Evolutionary conservation across 106 monocot genomes (phyloP).

Genomic region (Phalaenopsis equestris): DNA sequence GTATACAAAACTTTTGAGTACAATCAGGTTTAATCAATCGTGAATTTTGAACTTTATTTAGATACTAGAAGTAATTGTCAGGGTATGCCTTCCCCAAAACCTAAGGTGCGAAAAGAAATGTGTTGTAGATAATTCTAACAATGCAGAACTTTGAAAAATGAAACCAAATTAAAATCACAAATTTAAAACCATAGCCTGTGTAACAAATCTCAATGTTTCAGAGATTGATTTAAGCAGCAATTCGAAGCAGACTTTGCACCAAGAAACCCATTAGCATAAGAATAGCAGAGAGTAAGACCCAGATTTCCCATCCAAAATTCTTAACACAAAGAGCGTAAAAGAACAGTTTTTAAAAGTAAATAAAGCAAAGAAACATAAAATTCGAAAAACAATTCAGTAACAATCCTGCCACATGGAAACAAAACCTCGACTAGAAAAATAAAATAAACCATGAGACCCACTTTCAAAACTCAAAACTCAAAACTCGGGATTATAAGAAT

Average conservation of each 20-base stretch:
- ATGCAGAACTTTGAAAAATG: too few species aligned
- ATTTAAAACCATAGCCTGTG: too few species aligned
- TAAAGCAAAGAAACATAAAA: neutral
- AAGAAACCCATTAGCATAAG: neutral
- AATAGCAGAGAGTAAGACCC: neutral
- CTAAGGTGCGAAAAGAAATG: too few species aligned
- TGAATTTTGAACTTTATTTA: too few species aligned
- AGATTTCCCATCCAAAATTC: neutral
- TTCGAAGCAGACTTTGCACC: neutral
- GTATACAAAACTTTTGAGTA: too few species aligned
- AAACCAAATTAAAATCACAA: too few species aligned
- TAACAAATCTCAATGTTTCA: neutral
- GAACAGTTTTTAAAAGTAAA: neutral
- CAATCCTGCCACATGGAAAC: neutral
- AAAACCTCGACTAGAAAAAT: neutral
- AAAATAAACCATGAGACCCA: neutral
- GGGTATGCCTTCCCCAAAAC: too few species aligned
- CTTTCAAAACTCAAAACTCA: neutral
- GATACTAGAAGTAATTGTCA: too few species aligned
- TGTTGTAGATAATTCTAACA: too few species aligned
- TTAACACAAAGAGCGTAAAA: neutral
- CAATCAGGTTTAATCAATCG: too few species aligned
- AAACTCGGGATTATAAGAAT: neutral
- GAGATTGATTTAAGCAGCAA: neutral
- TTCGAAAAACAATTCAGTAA: neutral